Evolutionary conservation across 1,284 basidiomycete genomes (phyloP).

Genomic region (Puccinia coronata): DNA sequence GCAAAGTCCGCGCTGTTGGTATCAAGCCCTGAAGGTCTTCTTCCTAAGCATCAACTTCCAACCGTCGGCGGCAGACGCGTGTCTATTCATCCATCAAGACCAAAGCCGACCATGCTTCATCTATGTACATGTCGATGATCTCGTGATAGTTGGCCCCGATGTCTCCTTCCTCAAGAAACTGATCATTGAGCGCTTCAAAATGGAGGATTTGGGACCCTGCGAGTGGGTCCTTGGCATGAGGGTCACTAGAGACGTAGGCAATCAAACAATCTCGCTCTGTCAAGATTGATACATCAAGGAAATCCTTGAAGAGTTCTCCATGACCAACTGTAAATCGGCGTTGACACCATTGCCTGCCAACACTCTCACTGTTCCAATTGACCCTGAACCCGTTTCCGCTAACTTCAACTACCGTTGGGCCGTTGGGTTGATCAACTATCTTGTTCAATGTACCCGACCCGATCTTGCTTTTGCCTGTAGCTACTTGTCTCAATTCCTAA

Average conservation of each 20-base stretch:
- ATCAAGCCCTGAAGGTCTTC: not conserved
- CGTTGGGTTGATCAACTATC: conserved; percentile 2
- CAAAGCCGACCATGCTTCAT: not conserved
- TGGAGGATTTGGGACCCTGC: conserved; percentile 22
- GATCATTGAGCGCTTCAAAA: not conserved
- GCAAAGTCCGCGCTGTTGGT: conserved; percentile 19
- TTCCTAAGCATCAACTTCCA: not conserved
- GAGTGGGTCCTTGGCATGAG: conserved; percentile 10
- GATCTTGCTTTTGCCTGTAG: conserved; percentile 14
- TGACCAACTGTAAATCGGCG: not conserved
- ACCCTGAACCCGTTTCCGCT: no score
- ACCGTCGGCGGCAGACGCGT: not conserved
- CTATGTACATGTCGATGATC: conserved; percentile 30
- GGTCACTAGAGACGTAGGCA: not conserved
- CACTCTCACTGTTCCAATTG: not conserved
- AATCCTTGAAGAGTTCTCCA: not conserved
- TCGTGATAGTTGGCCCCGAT: conserved; percentile 8
- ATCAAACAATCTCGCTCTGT: not conserved
- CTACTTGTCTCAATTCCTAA: conserved; percentile 13
- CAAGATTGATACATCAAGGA: no score
- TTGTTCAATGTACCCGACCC: conserved; percentile 23
- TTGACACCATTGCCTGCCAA: not conserved
- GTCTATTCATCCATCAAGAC: conserved; percentile 23
- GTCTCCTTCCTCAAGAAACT: not conserved
- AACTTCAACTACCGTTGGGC: conserved; percentile 17